Evolutionary conservation across 106 monocot genomes (phyloP), one percentile per base, ranked within the genome.

Genomic region (Amphibolis antarctica): DNA sequence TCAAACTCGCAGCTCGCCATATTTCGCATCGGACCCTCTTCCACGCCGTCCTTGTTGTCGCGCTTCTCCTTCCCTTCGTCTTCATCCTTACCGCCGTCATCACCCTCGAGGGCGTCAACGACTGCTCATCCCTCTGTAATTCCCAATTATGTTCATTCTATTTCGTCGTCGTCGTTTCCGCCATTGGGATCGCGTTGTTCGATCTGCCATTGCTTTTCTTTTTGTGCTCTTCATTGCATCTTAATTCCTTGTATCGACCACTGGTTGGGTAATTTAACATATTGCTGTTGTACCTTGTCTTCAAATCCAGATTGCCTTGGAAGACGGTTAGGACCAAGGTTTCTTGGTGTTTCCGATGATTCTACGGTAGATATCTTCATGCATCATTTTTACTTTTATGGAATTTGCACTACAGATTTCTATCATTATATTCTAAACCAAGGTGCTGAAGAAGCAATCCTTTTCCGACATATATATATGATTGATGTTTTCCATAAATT

Each of bases 1-100:
- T 86, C 57, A 94, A 84, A 65, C 81, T 75, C 24, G 72, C 73
- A 24, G 66, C 66, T 14, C 65, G 58, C 36, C 56, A 66, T 21
- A 14, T 73, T 23, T 66, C 66, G 9, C 60, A 66, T 66, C 42
- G 66, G 48, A 50, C 56, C 5, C 45, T 73, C 31, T 66, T 73
- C 73, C 63, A 66, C 56, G 18, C 55, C 46, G 52, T 73, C 59
- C 66, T 73, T 46, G 5, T 73, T 49, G 66, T 73, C 57, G 73
- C 73, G 6, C 65, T 73, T 55, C 66, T 73, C 24, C 73, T 73
- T 5, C 73, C 73, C 1, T 73, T 73, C 59, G 73, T 73, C 5
- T 73, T 73, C 66, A 73, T 73, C 12, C 73, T 73, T 49, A 73
- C 73, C 4, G 73, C 73, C 24, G 66, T 73, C 59, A 65, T 73